These are phyloP conservation scores for Selaginella tamariscina DNA, from an alignment of 75 land plant genomes.

Conservation along the genomic window DNA sequence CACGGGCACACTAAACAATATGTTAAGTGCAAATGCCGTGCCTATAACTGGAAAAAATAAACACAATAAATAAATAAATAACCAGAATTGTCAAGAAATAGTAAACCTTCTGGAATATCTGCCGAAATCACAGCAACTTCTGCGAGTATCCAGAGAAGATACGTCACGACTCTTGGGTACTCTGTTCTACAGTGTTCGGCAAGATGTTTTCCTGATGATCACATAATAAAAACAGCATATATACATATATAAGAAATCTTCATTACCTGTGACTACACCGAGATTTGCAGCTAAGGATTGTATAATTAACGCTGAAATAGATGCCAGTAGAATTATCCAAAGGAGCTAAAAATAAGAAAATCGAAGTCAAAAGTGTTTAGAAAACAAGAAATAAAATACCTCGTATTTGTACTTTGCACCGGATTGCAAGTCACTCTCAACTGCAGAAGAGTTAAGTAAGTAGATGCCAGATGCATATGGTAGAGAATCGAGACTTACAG, in stretches of 20 bases:
- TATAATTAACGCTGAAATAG: constrained; percentile 63
- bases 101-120: constrained; percentile 9
- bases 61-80: not conserved
- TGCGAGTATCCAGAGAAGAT: not conserved
- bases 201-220: not conserved
- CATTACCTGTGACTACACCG: constrained; percentile 60
- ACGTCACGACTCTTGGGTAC: not conserved
- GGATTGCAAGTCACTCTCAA: constrained; percentile 11
- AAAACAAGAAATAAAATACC: constrained; percentile 4
- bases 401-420: constrained; percentile 14
- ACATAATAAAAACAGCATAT: not conserved
- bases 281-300: constrained; percentile 82
- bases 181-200: constrained; percentile 6
- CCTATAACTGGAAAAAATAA: constrained; percentile 50
- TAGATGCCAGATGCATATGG: too few relatives aligned
- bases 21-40: constrained; percentile 76
- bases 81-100: too few relatives aligned
- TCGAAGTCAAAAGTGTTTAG: not conserved
- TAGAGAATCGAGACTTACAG: constrained; percentile 26
- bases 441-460: not conserved
- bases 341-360: constrained; percentile 35
- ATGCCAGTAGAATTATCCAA: constrained; percentile 56
- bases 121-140: constrained; percentile 4
- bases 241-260: not conserved
- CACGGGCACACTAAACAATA: constrained; percentile 72